Conservation (phyloP, 2,329 filamentous ascomycete genomes). For the Hypoxylon sp. region DNA sequence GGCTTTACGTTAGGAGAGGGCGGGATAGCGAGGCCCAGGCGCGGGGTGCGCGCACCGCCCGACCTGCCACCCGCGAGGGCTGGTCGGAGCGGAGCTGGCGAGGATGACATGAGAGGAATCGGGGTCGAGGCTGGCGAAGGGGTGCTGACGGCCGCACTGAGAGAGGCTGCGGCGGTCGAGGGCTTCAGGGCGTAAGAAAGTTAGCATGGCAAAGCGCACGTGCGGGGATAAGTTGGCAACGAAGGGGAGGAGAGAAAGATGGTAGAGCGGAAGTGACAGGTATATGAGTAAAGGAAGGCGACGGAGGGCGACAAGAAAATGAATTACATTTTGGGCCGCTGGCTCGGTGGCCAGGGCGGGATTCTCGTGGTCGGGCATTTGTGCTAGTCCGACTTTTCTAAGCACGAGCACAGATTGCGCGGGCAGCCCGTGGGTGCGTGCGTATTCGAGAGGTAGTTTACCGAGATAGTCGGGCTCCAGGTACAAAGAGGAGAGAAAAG, state of each 20-base stretch:
- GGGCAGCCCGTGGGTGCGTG: conserved; percentile 32
- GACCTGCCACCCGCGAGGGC: conserved; percentile 77
- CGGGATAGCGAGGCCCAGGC: conserved; percentile 88
- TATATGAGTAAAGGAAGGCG: conserved; percentile 12
- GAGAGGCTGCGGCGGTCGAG: conserved; percentile 34
- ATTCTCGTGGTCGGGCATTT: conserved; percentile 45
- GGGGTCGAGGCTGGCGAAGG: conserved; percentile 44
- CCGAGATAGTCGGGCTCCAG: conserved; percentile 34
- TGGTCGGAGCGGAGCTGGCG: conserved; percentile 82
- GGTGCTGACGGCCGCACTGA: conserved; percentile 37
- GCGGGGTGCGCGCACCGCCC: conserved; percentile 71
- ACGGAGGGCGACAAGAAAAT: background rate
- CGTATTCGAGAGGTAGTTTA: conserved; percentile 28
- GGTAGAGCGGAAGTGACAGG: conserved; percentile 1
- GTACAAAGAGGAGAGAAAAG: conserved; percentile 39
- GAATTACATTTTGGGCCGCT: conserved; percentile 44
- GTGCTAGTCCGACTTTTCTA: conserved; percentile 29
- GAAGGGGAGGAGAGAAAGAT: background rate
- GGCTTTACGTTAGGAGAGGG: conserved; percentile 84
- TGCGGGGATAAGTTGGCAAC: conserved; percentile 13
- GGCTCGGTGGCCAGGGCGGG: conserved; percentile 39
- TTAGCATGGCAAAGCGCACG: conserved; percentile 42
- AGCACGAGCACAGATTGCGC: conserved; percentile 37
- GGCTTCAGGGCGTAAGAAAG: conserved; percentile 36
- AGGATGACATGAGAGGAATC: conserved; percentile 72